A percentile compares a stretch with the other conserved stretches of the same genome.
Evolutionary conservation across 768 basidiomycete genomes (phyloP).

Genomic region (Punctularia strigosozonata): DNA sequence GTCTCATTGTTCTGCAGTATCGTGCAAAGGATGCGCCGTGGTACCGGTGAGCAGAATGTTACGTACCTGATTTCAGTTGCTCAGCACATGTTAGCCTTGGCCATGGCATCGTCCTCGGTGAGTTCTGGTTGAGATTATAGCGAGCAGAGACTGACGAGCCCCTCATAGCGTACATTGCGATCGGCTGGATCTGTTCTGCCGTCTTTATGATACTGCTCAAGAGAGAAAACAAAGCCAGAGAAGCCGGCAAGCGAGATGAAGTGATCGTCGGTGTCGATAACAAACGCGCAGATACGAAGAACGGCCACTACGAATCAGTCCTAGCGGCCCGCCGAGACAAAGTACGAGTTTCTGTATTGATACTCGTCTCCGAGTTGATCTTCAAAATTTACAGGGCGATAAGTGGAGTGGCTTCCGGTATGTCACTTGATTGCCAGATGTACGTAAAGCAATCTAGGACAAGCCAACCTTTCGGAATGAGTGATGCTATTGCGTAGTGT

Average conservation of each 20-base stretch:
- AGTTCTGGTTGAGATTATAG: too few relatives aligned
- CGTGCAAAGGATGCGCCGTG: conserved; percentile 52
- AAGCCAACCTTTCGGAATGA: too few relatives aligned
- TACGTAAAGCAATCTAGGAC: too few relatives aligned
- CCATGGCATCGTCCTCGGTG: conserved; percentile 59
- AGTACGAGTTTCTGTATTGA: too few relatives aligned
- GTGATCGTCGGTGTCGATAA: conserved; percentile 40
- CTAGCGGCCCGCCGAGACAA: conserved; percentile 48
- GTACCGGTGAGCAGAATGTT: too few relatives aligned
- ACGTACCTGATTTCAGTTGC: too few relatives aligned
- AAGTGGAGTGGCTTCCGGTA: conserved; percentile 72
- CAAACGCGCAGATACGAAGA: conserved; percentile 25
- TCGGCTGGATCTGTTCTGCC: conserved; percentile 45
- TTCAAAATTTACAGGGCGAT: too few relatives aligned
- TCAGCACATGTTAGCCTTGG: too few relatives aligned
- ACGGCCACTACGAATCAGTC: conserved; percentile 41
- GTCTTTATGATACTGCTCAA: conserved; percentile 35
- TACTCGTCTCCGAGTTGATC: too few relatives aligned
- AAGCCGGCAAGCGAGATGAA: conserved; percentile 60
- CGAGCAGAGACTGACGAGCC: too few relatives aligned
- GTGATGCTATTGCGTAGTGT: too few relatives aligned
- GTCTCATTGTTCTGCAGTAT: conserved; percentile 30
- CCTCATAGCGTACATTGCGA: conserved; percentile 55
- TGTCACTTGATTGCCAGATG: too few relatives aligned
- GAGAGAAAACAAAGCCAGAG: conserved; percentile 49